Evolutionary conservation across 2,329 filamentous ascomycete species (phyloP).

Genomic region (Xylariaceae sp.): DNA sequence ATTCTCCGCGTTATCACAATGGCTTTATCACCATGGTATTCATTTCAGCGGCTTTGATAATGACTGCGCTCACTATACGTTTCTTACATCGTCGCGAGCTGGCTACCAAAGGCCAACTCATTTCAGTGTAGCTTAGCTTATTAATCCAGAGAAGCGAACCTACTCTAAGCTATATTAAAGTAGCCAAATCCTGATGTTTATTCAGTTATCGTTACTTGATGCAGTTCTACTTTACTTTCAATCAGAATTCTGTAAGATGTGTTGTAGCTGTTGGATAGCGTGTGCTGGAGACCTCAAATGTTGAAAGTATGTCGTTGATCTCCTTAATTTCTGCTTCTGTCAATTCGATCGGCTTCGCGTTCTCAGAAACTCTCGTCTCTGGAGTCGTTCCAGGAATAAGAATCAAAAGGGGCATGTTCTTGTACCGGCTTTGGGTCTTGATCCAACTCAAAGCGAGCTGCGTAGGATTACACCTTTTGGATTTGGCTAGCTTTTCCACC

Average conservation of each 20-base stretch:
- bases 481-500: constrained; percentile 53
- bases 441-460: constrained; percentile 64
- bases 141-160: no score
- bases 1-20: constrained; percentile 65
- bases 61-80: constrained; percentile 54
- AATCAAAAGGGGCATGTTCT: constrained; percentile 49
- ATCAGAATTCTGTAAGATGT: no score
- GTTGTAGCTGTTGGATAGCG: constrained; percentile 2
- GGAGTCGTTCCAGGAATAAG: constrained; percentile 45
- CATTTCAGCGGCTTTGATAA: constrained; percentile 56
- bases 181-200: no score
- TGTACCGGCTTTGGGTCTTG: constrained; percentile 44
- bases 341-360: constrained; percentile 35
- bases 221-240: no score
- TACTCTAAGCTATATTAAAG: no score
- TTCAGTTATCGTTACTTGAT: no score
- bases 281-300: constrained; percentile 2
- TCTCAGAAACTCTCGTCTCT: constrained; percentile 53
- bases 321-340: constrained; percentile 9
- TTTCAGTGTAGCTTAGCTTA: neutral
- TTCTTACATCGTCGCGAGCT: constrained; percentile 52
- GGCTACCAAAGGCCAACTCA: constrained; percentile 22
- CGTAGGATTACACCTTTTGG: constrained; percentile 54
- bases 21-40: constrained; percentile 63
- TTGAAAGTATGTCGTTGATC: constrained; percentile 1